Percentiles rank a stretch among this genome's conserved stretches.
Conservation (phyloP, 805 yeast species). For the Blastobotrys americana region DNA sequence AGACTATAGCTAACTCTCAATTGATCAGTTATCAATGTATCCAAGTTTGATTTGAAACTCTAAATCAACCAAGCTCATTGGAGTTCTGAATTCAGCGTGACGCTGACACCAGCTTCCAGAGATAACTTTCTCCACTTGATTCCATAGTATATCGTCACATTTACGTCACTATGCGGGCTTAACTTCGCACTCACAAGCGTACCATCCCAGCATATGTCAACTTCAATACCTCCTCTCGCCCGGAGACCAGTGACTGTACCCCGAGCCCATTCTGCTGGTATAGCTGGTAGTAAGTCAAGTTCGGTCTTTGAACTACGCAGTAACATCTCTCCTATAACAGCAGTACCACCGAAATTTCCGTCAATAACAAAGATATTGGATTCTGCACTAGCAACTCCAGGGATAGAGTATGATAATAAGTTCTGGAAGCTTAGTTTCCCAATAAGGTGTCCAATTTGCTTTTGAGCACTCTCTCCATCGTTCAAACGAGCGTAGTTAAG, state of each 20-base stretch:
- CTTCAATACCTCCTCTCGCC: conserved; percentile 2
- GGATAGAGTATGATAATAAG: conserved; percentile 8
- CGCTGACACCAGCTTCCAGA: too few relatives aligned
- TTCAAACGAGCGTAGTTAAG: conserved; percentile 7
- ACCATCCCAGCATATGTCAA: conserved; percentile 7
- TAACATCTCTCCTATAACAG: conserved; percentile 10
- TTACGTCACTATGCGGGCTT: neutral
- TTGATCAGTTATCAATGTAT: too few relatives aligned
- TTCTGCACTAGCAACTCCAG: conserved; percentile 8
- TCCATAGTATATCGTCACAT: neutral
- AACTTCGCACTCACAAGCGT: conserved; percentile 1
- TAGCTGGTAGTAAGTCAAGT: conserved; percentile 9
- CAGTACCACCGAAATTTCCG: conserved; percentile 12
- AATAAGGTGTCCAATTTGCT: conserved; percentile 7
- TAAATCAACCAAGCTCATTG: too few relatives aligned
- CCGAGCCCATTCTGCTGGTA: conserved; percentile 5
- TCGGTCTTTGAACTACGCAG: conserved; percentile 4
- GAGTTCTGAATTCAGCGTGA: too few relatives aligned
- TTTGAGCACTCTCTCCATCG: conserved; percentile 4
- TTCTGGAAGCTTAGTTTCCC: conserved; percentile 9
- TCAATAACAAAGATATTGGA: conserved; percentile 9
- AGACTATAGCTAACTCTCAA: too few relatives aligned
- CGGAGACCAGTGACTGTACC: conserved; percentile 5
- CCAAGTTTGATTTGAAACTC: too few relatives aligned
- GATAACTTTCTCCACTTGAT: neutral